Conservation (phyloP, 805 yeast species). For the Yarrowia sp. region DNA sequence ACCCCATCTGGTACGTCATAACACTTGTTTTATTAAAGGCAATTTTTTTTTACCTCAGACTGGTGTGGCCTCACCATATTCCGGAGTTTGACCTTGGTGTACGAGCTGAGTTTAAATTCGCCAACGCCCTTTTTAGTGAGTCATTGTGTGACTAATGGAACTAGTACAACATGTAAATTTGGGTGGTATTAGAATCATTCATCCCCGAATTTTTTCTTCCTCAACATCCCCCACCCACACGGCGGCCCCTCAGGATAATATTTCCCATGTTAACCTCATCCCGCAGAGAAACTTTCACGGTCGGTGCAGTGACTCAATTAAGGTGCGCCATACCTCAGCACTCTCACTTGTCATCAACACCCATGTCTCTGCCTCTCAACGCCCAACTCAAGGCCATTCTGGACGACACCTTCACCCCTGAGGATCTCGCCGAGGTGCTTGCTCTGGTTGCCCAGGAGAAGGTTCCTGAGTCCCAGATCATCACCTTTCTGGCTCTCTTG, state of each 20-base stretch:
- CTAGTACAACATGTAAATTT: not conserved
- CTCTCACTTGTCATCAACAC: conserved; percentile 3
- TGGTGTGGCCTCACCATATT: not conserved
- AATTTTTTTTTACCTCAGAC: conserved; percentile 3
- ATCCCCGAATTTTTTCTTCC: not conserved
- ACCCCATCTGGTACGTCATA: not conserved
- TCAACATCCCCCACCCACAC: not conserved
- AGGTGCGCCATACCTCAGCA: conserved; percentile 6
- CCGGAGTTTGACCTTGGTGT: not conserved
- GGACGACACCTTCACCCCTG: conserved; percentile 52
- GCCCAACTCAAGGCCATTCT: conserved; percentile 68
- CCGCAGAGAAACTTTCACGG: conserved; percentile 17
- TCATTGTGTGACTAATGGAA: conserved; percentile 11
- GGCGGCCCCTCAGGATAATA: not conserved
- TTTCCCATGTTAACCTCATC: not conserved
- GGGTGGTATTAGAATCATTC: not conserved
- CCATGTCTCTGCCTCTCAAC: conserved; percentile 37
- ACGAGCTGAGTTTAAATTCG: not conserved
- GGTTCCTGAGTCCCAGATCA: conserved; percentile 66
- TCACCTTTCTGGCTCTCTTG: conserved; percentile 77
- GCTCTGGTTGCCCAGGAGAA: conserved; percentile 57
- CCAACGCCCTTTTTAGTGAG: not conserved
- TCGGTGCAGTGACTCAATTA: conserved; percentile 18
- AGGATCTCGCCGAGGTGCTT: conserved; percentile 64
- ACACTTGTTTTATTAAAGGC: not conserved